A percentile compares a stretch with the other conserved stretches of the same genome.
These are phyloP conservation scores for Aspergillus quadricinctus DNA, from an alignment of 2,329 filamentous ascomycete genomes.

Conservation along the genomic window DNA sequence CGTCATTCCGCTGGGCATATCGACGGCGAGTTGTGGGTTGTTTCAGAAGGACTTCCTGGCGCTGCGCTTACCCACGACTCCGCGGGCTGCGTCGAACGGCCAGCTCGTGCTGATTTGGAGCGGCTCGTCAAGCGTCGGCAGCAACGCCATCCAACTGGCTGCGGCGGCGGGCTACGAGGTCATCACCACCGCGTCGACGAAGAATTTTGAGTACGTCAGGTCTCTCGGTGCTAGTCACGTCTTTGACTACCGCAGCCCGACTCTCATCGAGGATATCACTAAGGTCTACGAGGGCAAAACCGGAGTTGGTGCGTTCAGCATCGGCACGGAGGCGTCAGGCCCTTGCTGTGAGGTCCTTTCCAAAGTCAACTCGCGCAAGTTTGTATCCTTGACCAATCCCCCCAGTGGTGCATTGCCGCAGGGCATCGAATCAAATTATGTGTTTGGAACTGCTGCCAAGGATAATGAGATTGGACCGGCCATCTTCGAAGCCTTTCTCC, in stretches of 20 bases:
- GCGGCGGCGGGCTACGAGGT: slow-evolving; percentile 38
- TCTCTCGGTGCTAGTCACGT: slow-evolving; percentile 41
- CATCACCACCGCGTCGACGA: slow-evolving; percentile 32
- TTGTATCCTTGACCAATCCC: background rate
- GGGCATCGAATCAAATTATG: background rate
- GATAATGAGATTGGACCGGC: background rate
- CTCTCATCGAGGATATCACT: slow-evolving; percentile 7
- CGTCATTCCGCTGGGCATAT: slow-evolving; percentile 18
- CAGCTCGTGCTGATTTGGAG: slow-evolving; percentile 8
- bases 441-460: background rate
- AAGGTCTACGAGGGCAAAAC: slow-evolving; percentile 8
- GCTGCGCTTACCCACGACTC: slow-evolving; percentile 5
- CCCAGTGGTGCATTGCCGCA: background rate
- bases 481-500: background rate
- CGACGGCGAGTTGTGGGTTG: slow-evolving; percentile 18
- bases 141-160: slow-evolving; percentile 45
- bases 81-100: background rate
- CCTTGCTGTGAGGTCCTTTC: background rate
- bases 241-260: slow-evolving; percentile 40
- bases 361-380: background rate
- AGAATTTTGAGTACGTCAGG: slow-evolving; percentile 42
- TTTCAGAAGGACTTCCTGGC: slow-evolving; percentile 17
- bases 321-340: background rate
- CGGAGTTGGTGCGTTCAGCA: slow-evolving; percentile 10
- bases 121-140: slow-evolving; percentile 37